A percentile compares a stretch with the other conserved stretches of the same genome.
phyloP scores from a whole-genome alignment of 202 grass and related monocot species.

The Brachypodium distachyon region DNA sequence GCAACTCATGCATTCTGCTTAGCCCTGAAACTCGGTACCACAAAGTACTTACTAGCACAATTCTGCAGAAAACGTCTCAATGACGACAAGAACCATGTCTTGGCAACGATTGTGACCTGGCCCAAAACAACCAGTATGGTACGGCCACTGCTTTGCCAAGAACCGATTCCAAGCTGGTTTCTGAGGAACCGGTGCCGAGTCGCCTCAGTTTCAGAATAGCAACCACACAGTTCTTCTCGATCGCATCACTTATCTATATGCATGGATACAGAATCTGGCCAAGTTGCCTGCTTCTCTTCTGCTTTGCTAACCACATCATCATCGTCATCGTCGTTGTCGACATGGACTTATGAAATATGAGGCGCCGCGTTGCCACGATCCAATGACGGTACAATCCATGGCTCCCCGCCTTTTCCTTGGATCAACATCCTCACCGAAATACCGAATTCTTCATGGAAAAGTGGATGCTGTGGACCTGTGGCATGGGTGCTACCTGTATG shows the following conservation, averaged over 20 bases:
- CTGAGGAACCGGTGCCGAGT: conserved; percentile 26
- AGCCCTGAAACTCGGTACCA: no score
- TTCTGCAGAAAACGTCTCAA: background rate
- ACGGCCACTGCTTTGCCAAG: background rate
- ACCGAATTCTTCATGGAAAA: conserved; percentile 8
- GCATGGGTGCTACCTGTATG: conserved; percentile 23
- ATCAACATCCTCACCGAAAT: background rate
- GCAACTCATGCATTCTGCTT: no score
- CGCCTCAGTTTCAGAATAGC: conserved; percentile 37
- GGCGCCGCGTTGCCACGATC: conserved; percentile 27
- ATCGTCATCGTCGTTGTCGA: background rate
- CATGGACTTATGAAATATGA: conserved; percentile 37
- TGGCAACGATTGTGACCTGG: background rate
- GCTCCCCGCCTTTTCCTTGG: conserved; percentile 20
- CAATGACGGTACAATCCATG: conserved; percentile 23
- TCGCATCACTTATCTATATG: conserved; percentile 20
- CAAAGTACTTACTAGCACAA: background rate
- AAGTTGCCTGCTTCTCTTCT: conserved; percentile 13
- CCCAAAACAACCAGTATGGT: conserved; percentile 11
- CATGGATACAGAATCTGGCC: conserved; percentile 24
- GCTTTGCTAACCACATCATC: conserved; percentile 21
- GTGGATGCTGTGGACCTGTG: background rate
- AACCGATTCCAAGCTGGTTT: conserved; percentile 29
- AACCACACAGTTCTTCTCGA: conserved; percentile 4
- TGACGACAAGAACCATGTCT: background rate